Base-by-base conservation (phyloP, 257 asterid genomes). In the Fraxinus anomala region DNA sequence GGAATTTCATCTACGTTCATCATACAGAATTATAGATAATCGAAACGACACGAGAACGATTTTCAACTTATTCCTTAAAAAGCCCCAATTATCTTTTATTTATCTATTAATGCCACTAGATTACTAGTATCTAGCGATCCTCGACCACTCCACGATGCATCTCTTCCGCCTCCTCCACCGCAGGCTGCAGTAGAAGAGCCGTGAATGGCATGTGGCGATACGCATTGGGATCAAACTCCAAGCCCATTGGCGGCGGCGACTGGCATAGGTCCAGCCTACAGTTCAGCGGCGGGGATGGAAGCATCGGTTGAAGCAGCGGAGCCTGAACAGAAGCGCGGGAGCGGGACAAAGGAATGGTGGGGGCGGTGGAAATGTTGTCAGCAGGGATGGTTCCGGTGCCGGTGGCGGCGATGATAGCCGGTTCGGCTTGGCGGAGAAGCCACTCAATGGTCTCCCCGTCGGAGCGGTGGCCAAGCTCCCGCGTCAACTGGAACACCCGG, bases 141-240 rank as follows among this genome's bases (percentile, higher is more conserved):
- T 61, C 30, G 2, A 24, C 68, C 33, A 24, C 30, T 8, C 31
- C 16, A 61, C 33, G 30, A 1, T 8, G 31, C 31, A 17, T 61
- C 17, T 61, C 68, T 24, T 61, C 68, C 81, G 2, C 81, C 37
- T 78, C 88, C 59, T 83, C 92, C 68, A 87, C 78, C 73, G 82
- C 80, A 75, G 92, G 90, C 70, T 93, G 91, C 89, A 87, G 56
- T 81, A 93, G 88, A 87, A 91, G 39, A 40, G 92, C 84, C 65
- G 93, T 90, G 73, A 92, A 89, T 12, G 96, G 91, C 95, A 91
- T 89, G 61, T 88, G 88, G 66, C 86, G 85, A 70, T 75, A 89
- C 24, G 79, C 84, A 54, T 77, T 79, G 0, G 73, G 77, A 1
- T 86, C 28, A 71, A 81, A 85, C 68, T 84, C 93, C 71, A 84